A percentile compares a stretch with the other conserved stretches of the same genome.
These are phyloP conservation scores for Rhizoctonia solani DNA, from an alignment of 1,284 basidiomycete species.

Conservation along the genomic window DNA sequence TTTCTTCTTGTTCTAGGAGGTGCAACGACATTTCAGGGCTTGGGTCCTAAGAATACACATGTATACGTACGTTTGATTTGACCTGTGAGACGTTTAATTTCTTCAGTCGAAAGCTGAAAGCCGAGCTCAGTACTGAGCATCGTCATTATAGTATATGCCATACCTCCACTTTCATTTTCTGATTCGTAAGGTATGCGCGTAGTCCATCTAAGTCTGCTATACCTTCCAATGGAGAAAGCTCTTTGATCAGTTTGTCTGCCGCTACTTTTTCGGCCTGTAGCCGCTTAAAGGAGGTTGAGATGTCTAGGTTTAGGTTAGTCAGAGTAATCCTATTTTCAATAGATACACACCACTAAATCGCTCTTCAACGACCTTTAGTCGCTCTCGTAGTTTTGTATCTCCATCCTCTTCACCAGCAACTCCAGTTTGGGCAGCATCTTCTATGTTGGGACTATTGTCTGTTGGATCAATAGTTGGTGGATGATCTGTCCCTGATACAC, in stretches of 20 bases:
- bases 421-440: slow-evolving; percentile 37
- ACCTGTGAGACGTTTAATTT: slow-evolving; percentile 70
- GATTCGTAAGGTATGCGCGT: slow-evolving; percentile 71
- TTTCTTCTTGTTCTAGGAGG: slow-evolving; percentile 74
- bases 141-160: neutral
- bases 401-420: slow-evolving; percentile 45
- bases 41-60: too few species aligned
- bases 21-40: neutral
- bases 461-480: neutral
- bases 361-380: slow-evolving; percentile 69
- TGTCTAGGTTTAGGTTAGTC: slow-evolving; percentile 52
- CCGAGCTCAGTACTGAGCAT: neutral
- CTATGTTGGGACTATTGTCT: neutral
- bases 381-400: slow-evolving; percentile 60
- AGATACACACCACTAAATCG: slow-evolving; percentile 62
- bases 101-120: slow-evolving; percentile 65
- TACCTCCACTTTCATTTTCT: slow-evolving; percentile 72
- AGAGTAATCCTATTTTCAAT: neutral
- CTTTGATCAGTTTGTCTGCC: slow-evolving; percentile 71
- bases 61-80: slow-evolving; percentile 67
- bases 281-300: slow-evolving; percentile 74
- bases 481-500: neutral
- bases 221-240: slow-evolving; percentile 71
- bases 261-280: slow-evolving; percentile 70
- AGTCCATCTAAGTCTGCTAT: slow-evolving; percentile 68